Evolutionary conservation across 2,329 filamentous ascomycete genomes (phyloP), one percentile per base, ranked within the genome.

Genomic region (Verticillium klebahnii): DNA sequence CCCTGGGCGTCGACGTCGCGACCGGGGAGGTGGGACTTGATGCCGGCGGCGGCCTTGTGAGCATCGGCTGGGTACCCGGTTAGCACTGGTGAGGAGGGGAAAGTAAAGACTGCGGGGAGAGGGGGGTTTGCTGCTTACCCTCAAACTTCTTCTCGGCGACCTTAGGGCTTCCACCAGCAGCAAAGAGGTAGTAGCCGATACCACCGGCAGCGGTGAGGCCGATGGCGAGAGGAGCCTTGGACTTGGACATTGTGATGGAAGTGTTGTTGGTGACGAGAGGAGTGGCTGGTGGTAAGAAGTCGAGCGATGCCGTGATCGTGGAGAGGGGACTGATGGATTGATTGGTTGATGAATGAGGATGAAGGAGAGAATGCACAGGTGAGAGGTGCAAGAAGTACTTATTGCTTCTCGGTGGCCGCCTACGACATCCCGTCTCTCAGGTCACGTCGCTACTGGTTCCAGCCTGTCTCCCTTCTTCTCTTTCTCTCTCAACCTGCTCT

Each of bases 181-280:
- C 83, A 82, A 96, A 99, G 65, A 98, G 85, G 81, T 98, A 98
- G 83, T 97, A 98, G 54, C 90, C 92, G 62, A 88, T 80, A 66
- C 87, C 89, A 69, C 85, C 86, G 36, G 84, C 89, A 67, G 85
- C 87, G 63, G 82, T 85, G 67, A 87, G 77, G 69, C 88, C 89
- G 69, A 89, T 72, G 69, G 80, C 71, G 67, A 81, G 68, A 67
- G 82, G 81, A 52, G 76, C 68, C 67, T 77, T 77, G 58, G 81
- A 81, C 64, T 72, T 75, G 66, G 79, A 80, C 80, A 83, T 84
- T 67, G 57, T 76, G 66, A 67, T 64, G 58, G 59, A 56, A 31
- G 36, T n/a, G 32, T 56, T 40, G 19, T 50, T 37, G 37, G 50
- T 59, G 15, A 39, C 7, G 17, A 29, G 37, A 14, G 29, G 17